These are phyloP conservation scores for Kodamaea nitidulidarum DNA, from an alignment of 805 yeast genomes.

Conservation along the genomic window DNA sequence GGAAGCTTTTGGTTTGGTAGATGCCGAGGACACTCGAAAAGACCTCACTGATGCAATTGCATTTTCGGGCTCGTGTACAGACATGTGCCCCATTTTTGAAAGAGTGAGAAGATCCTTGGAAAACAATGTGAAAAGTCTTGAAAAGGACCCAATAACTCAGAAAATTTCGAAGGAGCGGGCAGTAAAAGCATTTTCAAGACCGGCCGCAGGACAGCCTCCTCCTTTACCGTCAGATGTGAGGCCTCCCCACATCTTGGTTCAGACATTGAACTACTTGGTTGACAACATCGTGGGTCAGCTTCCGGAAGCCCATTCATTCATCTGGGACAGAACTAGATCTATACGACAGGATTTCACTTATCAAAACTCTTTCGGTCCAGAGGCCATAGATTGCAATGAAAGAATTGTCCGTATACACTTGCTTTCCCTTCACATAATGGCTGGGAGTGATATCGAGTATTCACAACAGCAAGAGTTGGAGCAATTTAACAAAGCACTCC, in stretches of 20 bases:
- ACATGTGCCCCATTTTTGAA: conserved; percentile 95
- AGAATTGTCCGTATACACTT: conserved; percentile 86
- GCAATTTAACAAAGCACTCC: conserved; percentile 87
- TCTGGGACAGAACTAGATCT: conserved; percentile 97
- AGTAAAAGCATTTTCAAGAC: conserved; percentile 89
- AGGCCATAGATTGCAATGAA: conserved; percentile 90
- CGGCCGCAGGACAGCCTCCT: conserved; percentile 98
- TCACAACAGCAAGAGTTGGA: conserved; percentile 95
- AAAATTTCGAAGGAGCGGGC: conserved; percentile 60
- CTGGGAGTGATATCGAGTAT: conserved; percentile 63
- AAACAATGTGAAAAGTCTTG: conserved; percentile 77
- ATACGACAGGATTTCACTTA: conserved; percentile 96
- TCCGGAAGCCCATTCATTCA: conserved; percentile 83
- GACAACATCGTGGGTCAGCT: conserved; percentile 57
- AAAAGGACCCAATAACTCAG: conserved; percentile 54
- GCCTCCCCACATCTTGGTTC: conserved; percentile 72
- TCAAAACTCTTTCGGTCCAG: conserved; percentile 90
- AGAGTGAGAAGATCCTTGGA: conserved; percentile 83
- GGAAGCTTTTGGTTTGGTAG: conserved; percentile 82
- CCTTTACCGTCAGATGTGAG: conserved; percentile 96
- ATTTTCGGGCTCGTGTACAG: conserved; percentile 83
- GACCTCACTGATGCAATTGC: conserved; percentile 82
- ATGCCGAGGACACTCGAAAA: conserved; percentile 77
- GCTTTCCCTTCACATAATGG: conserved; percentile 79
- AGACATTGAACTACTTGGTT: conserved; percentile 69